A percentile compares a stretch with the other conserved stretches of the same genome.
phyloP scores from a whole-genome alignment of 2,329 filamentous ascomycete genomes.

The Cordyceps militaris region DNA sequence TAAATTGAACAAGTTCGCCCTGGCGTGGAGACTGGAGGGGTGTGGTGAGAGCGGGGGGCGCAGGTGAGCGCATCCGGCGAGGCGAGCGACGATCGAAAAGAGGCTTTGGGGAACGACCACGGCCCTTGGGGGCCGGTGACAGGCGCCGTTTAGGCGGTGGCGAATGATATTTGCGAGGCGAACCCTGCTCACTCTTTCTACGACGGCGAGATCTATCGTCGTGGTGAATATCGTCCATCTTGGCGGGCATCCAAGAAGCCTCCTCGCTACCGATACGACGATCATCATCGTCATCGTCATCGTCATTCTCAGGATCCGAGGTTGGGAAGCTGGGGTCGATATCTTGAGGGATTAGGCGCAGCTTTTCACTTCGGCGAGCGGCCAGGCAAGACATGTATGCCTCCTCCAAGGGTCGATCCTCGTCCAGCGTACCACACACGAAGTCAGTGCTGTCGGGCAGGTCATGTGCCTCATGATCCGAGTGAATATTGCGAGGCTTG shows the following conservation, averaged over 20 bases:
- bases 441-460: slow-evolving; percentile 97
- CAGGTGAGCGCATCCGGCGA: slow-evolving; percentile 61
- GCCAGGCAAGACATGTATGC: slow-evolving; percentile 83
- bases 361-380: slow-evolving; percentile 72
- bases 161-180: slow-evolving; percentile 39
- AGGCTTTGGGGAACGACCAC: slow-evolving; percentile 38
- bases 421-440: slow-evolving; percentile 95
- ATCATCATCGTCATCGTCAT: slow-evolving; percentile 61
- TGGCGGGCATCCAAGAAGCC: slow-evolving; percentile 62
- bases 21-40: slow-evolving; percentile 34
- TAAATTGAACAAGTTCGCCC: slow-evolving; percentile 31
- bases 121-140: slow-evolving; percentile 32
- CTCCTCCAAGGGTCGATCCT: slow-evolving; percentile 89
- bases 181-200: slow-evolving; percentile 43
- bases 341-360: slow-evolving; percentile 82
- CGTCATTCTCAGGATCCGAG: slow-evolving; percentile 82
- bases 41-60: slow-evolving; percentile 40
- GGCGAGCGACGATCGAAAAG: slow-evolving; percentile 65
- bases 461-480: slow-evolving; percentile 58
- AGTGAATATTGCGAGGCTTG: slow-evolving; percentile 24
- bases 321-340: slow-evolving; percentile 97
- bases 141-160: slow-evolving; percentile 32
- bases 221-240: slow-evolving; percentile 61
- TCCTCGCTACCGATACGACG: slow-evolving; percentile 59
- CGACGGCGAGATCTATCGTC: slow-evolving; percentile 42